phyloP scores from a whole-genome alignment of 192 early-diverging fungal genomes.

The Backusella mclennaniae region DNA sequence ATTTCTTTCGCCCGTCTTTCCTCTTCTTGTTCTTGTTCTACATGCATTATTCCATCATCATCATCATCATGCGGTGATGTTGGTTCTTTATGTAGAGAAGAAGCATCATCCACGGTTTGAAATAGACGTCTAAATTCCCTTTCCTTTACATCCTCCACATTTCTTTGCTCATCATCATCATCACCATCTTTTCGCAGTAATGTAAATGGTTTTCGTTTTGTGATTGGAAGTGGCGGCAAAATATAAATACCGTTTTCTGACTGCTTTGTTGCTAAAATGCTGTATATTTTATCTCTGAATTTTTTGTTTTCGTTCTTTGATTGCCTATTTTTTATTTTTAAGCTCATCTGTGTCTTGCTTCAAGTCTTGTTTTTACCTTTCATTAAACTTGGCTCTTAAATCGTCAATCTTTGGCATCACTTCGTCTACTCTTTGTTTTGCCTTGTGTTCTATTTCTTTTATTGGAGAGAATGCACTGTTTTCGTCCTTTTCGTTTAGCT shows the following conservation, averaged over 20 bases:
- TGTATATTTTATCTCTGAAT: background rate
- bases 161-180: background rate
- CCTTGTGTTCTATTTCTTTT: background rate
- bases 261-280: background rate
- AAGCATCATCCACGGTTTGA: background rate
- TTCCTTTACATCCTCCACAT: background rate
- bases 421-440: background rate
- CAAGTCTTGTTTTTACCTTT: background rate
- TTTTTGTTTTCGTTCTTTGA: background rate
- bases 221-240: background rate
- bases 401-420: background rate
- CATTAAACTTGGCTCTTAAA: background rate
- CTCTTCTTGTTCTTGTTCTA: no score
- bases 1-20: background rate
- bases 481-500: background rate
- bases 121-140: background rate
- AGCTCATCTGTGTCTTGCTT: no score
- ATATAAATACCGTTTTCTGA: background rate
- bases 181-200: background rate
- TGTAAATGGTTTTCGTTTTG: background rate
- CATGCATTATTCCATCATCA: no score
- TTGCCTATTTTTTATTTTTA: no score
- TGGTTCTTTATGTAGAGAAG: background rate
- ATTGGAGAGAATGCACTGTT: background rate
- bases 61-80: background rate